Evolutionary conservation across 768 basidiomycete genomes (phyloP), one percentile per base, ranked within the genome.

Genomic region (Tulasnella sp.): DNA sequence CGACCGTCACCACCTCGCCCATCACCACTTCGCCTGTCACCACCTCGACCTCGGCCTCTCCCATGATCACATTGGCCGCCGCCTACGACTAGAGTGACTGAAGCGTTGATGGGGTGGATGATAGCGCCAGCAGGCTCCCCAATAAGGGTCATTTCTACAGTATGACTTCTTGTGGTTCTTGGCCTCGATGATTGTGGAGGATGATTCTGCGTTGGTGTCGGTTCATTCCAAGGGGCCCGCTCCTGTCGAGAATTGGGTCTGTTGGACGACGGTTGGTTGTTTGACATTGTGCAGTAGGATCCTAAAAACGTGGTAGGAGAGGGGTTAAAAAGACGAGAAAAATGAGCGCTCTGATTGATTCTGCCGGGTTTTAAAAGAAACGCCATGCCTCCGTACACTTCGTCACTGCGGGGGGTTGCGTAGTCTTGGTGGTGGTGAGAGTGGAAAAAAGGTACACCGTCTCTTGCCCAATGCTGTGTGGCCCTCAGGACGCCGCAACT

Each of bases 381-480:
- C n/a, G 62, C 27, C 62, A 68, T 68, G 62, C 62, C 52, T 52
- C 52, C 52, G 52, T 52, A 52, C 52, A 52, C 52, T 34, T 68
- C 36, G 62, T 68, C 62, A 34, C 62, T 68, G 62, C 62, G 62
- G 62, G 27, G 8, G 18, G 62, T 68, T 68, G 62, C 62, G 62
- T 27, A 14, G 62, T 27, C 31, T 68, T 68, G 62, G 62, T 68
- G 62, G 62, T 68, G 62, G 62, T 68, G 62, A 36, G 62, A 68
- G 27, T 31, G 31, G n/a, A 68, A 68, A 68, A 68, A 68, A 34
- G 62, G 31, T 27, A 68, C 62, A 68, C 62, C 6, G 62, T 68
- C 62, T 68, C 62, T 68, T 68, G 62, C 62, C 62, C 62, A 68
- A 68, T 36, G 62, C 62, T 68, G 62, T 68, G 62, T 34, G 36